Evolutionary conservation across 208 protist genomes (phyloP).

Genomic region (Crithidia mellificae): DNA sequence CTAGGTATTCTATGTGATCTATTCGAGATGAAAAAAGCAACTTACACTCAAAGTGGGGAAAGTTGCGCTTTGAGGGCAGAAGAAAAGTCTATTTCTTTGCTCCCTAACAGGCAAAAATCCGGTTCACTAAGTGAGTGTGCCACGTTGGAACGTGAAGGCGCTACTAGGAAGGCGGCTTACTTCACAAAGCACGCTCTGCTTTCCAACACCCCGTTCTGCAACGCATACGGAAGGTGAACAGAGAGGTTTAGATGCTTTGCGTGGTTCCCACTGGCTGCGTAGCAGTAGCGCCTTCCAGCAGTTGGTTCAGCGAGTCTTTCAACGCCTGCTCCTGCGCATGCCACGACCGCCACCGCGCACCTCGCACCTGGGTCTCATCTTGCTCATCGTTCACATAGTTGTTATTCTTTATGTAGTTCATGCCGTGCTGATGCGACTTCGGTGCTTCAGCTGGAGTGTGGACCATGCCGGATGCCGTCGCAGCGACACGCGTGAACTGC

Average conservation of each 20-base stretch:
- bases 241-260: background rate
- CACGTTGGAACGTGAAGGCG: constrained; percentile 12
- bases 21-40: too few species aligned
- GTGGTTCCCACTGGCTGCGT: too few species aligned
- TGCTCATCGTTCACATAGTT: too few species aligned
- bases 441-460: background rate
- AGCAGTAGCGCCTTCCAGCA: constrained; percentile 5
- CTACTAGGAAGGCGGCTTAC: constrained; percentile 23
- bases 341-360: constrained; percentile 20
- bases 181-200: background rate
- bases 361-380: background rate
- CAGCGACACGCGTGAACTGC: background rate
- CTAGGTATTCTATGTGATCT: too few species aligned
- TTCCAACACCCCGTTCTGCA: background rate
- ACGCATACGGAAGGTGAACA: background rate
- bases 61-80: too few species aligned
- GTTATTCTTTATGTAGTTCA: background rate
- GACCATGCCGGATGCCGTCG: background rate
- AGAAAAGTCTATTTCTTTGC: too few species aligned
- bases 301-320: constrained; percentile 28
- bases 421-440: background rate
- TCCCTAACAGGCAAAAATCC: too few species aligned
- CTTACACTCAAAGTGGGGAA: too few species aligned
- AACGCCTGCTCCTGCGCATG: constrained; percentile 20
- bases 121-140: constrained; percentile 7